Evolutionary conservation across 805 yeast genomes (phyloP).

Genomic region (Grigorovia yakushimaensis): DNA sequence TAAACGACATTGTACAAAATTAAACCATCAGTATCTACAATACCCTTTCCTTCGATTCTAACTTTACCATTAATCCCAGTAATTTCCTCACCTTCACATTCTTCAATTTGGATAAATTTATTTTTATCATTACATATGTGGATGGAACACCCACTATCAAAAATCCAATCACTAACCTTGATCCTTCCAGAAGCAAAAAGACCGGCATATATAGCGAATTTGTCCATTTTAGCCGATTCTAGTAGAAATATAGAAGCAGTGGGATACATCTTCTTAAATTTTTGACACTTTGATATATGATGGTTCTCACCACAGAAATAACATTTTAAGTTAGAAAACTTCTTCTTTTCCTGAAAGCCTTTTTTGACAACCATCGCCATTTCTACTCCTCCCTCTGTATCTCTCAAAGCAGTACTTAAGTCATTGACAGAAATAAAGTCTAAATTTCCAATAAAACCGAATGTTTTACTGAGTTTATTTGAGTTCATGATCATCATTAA

Average conservation of each 20-base stretch:
- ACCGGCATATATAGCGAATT: no score
- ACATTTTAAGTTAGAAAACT: background rate
- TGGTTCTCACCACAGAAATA: background rate
- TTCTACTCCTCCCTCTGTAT: background rate
- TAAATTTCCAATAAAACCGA: no score
- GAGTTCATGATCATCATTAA: no score
- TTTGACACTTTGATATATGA: background rate
- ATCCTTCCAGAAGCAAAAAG: no score
- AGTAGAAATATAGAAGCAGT: no score
- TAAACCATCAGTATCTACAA: background rate
- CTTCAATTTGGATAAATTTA: background rate
- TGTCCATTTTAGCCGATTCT: no score
- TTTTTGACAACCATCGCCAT: background rate
- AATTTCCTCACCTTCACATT: background rate
- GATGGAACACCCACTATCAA: conserved; percentile 5
- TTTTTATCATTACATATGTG: conserved; percentile 2
- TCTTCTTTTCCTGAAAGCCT: background rate
- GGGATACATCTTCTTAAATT: no score
- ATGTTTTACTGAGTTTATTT: no score
- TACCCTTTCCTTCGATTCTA: conserved; percentile 3
- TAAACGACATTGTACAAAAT: conserved; percentile 1
- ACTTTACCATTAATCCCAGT: conserved; percentile 5
- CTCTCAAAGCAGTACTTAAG: no score
- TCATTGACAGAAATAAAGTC: no score
- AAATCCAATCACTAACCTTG: no score